phyloP scores from a whole-genome alignment of 2,329 filamentous ascomycete species.

The Cordyceps javanica region DNA sequence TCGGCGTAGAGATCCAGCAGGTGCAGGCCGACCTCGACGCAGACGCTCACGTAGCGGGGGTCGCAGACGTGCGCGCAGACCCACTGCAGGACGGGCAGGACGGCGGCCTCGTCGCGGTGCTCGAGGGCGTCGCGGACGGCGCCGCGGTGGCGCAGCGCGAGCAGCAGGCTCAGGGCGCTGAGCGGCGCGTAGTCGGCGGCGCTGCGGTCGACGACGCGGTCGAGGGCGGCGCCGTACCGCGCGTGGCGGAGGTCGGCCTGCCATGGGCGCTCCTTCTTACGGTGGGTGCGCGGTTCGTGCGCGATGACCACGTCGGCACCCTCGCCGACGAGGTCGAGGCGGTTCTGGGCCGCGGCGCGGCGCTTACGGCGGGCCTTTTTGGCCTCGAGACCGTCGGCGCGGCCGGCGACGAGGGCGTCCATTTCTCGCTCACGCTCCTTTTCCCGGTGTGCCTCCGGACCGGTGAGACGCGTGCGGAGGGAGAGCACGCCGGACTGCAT shows the following conservation, averaged over 20 bases:
- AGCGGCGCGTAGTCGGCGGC: conserved; percentile 51
- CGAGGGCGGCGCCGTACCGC: conserved; percentile 70
- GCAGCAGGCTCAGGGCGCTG: conserved; percentile 68
- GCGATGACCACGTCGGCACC: conserved; percentile 85
- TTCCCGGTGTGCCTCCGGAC: conserved; percentile 70
- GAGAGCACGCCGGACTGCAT: conserved; percentile 93
- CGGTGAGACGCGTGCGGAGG: conserved; percentile 80
- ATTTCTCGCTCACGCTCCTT: conserved; percentile 77
- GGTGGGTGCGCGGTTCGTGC: conserved; percentile 45
- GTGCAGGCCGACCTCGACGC: conserved; percentile 75
- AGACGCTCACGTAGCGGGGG: conserved; percentile 72
- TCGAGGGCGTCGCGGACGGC: conserved; percentile 76
- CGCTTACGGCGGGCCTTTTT: conserved; percentile 64
- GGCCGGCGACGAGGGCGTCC: conserved; percentile 72
- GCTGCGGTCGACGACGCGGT: conserved; percentile 61
- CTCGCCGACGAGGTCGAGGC: conserved; percentile 77
- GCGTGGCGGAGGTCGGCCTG: conserved; percentile 75
- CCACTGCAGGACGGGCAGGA: conserved; percentile 82
- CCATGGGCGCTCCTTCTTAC: conserved; percentile 66
- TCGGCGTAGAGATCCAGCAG: conserved; percentile 84
- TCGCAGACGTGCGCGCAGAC: conserved; percentile 74
- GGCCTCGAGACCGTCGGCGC: conserved; percentile 70
- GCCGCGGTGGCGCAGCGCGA: conserved; percentile 79
- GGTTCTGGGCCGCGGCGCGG: conserved; percentile 36
- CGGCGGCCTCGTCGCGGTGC: conserved; percentile 70